Conservation (phyloP, 495 filamentous ascomycete genomes). For the Bathelium albidoporum region DNA sequence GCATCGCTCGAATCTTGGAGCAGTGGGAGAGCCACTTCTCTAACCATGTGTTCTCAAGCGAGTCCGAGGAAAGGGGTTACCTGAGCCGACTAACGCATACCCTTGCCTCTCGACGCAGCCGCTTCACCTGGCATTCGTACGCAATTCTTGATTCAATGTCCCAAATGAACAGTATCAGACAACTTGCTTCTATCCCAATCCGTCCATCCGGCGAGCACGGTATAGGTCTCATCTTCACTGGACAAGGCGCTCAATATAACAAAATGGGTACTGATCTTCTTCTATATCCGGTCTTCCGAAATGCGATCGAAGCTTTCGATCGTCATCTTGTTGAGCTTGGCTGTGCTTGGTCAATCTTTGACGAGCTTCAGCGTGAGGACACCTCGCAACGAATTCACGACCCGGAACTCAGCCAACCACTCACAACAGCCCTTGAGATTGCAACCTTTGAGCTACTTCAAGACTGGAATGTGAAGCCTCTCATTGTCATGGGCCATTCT, state of each 20-base stretch:
- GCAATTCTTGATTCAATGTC: background rate
- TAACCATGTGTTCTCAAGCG: background rate
- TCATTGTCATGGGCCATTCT: constrained; percentile 47
- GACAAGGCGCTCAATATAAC: constrained; percentile 38
- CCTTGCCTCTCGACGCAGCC: background rate
- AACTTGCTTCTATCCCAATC: background rate
- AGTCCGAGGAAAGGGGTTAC: background rate
- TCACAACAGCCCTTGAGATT: constrained; percentile 21
- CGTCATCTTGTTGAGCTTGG: background rate
- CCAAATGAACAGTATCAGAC: background rate
- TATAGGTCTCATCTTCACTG: constrained; percentile 31
- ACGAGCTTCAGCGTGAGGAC: constrained; percentile 14
- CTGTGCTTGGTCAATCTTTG: background rate
- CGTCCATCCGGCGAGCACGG: background rate
- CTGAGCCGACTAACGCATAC: background rate
- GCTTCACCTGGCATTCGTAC: background rate
- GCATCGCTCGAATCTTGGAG: background rate
- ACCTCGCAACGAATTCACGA: constrained; percentile 14
- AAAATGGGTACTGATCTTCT: constrained; percentile 27
- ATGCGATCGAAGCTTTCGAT: background rate
- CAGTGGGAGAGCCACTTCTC: background rate
- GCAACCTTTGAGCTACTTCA: constrained; percentile 18
- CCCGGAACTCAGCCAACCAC: constrained; percentile 16
- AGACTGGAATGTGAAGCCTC: constrained; percentile 22
- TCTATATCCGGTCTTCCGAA: background rate